Base-by-base conservation (phyloP, 2,329 filamentous ascomycete species). In the Drechmeria coniospora region DNA sequence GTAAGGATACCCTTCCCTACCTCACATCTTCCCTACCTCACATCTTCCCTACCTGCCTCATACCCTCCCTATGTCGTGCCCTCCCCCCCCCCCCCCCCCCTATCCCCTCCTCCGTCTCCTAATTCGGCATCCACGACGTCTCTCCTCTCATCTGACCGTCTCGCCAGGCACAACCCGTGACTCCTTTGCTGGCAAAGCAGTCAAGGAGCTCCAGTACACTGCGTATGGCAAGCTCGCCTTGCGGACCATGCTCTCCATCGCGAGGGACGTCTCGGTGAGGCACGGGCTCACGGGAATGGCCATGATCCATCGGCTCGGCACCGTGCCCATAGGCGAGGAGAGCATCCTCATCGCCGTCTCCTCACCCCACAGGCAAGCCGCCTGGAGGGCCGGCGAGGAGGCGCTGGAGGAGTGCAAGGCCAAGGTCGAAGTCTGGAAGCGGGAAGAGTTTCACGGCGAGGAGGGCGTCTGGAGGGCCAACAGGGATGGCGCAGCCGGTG, bases 371-470 rank as follows among this genome's bases (percentile, higher is more conserved):
- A 65, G 90, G 6, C 69, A 79, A 41, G 80, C 79, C 10, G 86
- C 82, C 5, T 98, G 87, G 87, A 58, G 61, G 41, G 87, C 79
- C 0, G 87, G 81, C 0, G 87, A 95, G 57, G 82, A 92, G 55
- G 79, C 84, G 19, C 57, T 95, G 32, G 87, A 95, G 57, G 60
- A 71, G 48, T 83, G 81, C 46, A 98, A 95, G 59, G 70, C 68
- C 30, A 73, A 65, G 38, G 82, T 82, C n/a, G 90, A 98, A 59
- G 76, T 98, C 23, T 94, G 87, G 87, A 94, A 94, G 57, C 62
- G 74, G 38, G 87, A 95, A 57, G 79, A 83, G 49, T 94, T 94
- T 60, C 72, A 68, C 25, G 77, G 68, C 2, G 77, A 74, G 14
- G 76, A 79, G 36, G 80, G 75, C 6, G 67, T 90, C 24, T 94